Evolutionary conservation across 2,329 filamentous ascomycete species (phyloP), one percentile per base, ranked within the genome.

Genomic region (Lecanosticta acicola): DNA sequence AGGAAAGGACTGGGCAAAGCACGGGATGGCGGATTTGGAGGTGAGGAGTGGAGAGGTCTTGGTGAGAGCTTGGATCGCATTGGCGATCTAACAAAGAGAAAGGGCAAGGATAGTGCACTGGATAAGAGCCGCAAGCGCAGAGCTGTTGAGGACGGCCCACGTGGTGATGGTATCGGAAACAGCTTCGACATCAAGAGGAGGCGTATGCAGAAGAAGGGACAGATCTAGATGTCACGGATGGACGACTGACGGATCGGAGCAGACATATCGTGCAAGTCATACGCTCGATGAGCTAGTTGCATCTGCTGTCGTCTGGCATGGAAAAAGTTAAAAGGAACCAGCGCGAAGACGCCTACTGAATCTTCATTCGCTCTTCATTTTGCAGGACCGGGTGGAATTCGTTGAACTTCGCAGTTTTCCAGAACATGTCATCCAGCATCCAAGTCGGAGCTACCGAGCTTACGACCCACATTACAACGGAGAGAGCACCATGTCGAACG

Each of bases 61-160:
- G 87, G 87, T 46, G 84, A 90, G 64, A 88, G 89, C 5, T 79
- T 90, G 41, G 87, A 95, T 68, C 78, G 91, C 36, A 95, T 96
- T 67, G 84, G 89, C 58, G 77, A 83, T 51, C 72, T 95, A 61
- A 96, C 90, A 4, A 81, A 80, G 67, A 79, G 79, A 62, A 87
- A 81, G 66, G 72, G 74, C 39, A 70, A 76, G 45, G 71, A 75
- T 18, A 75, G 77, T 24, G 79, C 79, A 55, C 67, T 90, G 55
- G 90, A 94, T 62, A 90, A 84, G 75, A 94, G 89, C 65, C 78
- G 90, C 53, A 96, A 96, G 76, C 78, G 90, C 56, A 78, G 89
- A 56, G 73, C 78, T 19, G 70, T 72, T 17, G 84, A 90, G 16
- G 89, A 94, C 66, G 82, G 85, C 0, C 81, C 80, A 20, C 83